Evolutionary conservation across 768 basidiomycete species (phyloP).

Genomic region (Suillus tomentosus): DNA sequence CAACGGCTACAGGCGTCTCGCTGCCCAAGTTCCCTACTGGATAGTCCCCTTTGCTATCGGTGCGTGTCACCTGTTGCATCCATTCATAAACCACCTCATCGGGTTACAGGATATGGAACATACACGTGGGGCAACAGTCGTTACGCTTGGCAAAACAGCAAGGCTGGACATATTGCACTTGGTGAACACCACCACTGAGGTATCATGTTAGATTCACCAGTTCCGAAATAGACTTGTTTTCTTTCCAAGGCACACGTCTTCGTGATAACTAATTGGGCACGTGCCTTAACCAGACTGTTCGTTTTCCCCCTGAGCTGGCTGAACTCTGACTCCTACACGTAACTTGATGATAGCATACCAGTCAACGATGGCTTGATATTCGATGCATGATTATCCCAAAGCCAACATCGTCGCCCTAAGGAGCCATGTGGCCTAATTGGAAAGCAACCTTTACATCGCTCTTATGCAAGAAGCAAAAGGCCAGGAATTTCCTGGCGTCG

Average conservation of each 20-base stretch:
- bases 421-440: background rate
- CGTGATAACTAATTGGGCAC: background rate
- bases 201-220: slow-evolving; percentile 7
- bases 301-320: background rate
- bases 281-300: background rate
- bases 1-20: slow-evolving; percentile 82
- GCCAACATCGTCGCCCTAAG: background rate
- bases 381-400: background rate
- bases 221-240: slow-evolving; percentile 9
- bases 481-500: too few relatives aligned
- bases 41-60: slow-evolving; percentile 75
- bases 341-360: background rate
- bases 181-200: slow-evolving; percentile 21
- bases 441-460: too few relatives aligned
- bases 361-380: background rate
- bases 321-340: background rate
- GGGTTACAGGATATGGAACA: slow-evolving; percentile 63
- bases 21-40: slow-evolving; percentile 76
- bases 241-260: background rate
- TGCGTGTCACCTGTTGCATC: slow-evolving; percentile 41
- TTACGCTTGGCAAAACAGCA: slow-evolving; percentile 71
- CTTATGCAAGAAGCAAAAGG: too few relatives aligned
- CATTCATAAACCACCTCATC: background rate
- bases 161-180: slow-evolving; percentile 73
- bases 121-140: slow-evolving; percentile 80